phyloP scores from a whole-genome alignment of 345 rosid species.

The Eucalyptus sp. region DNA sequence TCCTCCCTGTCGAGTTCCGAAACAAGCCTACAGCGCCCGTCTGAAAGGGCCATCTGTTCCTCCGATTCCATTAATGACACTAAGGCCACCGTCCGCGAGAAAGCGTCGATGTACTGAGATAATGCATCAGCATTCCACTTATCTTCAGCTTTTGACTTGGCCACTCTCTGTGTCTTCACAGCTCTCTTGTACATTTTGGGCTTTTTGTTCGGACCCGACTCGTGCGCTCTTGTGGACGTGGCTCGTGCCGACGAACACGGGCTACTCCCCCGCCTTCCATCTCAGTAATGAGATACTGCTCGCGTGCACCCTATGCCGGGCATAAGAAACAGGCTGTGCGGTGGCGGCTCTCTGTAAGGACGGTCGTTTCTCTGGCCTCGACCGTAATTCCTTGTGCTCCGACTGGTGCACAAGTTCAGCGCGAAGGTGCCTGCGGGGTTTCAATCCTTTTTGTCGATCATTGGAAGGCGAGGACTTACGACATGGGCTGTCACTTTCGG shows the following conservation, averaged over 20 bases:
- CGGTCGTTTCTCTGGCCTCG: neutral
- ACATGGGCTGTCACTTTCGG: neutral
- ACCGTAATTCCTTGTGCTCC: neutral
- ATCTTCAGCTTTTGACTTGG: neutral
- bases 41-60: neutral
- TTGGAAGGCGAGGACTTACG: neutral
- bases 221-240: neutral
- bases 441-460: neutral
- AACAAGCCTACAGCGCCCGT: neutral
- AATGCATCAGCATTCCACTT: neutral
- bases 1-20: neutral
- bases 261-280: accelerated
- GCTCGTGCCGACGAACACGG: neutral
- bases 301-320: neutral
- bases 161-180: neutral
- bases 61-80: neutral
- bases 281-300: neutral
- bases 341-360: neutral
- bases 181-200: neutral
- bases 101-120: neutral
- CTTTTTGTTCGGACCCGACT: neutral
- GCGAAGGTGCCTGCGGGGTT: accelerated
- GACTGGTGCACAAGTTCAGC: neutral
- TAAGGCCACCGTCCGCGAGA: neutral
- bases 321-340: neutral